A percentile compares a stretch with the other conserved stretches of the same genome.
These are phyloP conservation scores for Pharnaceum exiguum DNA, from an alignment of 148 eudicot species.

Conservation along the genomic window DNA sequence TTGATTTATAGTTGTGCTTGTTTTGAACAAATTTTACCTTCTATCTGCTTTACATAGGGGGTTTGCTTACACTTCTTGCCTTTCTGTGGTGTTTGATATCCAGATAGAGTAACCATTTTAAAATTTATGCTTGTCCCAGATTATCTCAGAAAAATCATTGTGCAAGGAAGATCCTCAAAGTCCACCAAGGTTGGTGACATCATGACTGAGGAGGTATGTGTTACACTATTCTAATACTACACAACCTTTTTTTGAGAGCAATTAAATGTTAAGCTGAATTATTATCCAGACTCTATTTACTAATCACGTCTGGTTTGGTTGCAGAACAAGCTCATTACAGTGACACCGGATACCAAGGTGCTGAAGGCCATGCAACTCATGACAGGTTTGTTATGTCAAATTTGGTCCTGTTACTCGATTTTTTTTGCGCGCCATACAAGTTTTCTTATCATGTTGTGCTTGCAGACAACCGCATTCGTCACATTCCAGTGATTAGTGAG, in stretches of 20 bases:
- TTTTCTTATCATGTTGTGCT: conserved; percentile 3
- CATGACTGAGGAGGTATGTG: conserved; percentile 95
- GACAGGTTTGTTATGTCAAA: conserved; percentile 51
- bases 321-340: conserved; percentile 98
- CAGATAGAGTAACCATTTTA: no score
- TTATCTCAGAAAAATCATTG: conserved; percentile 97
- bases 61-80: no score
- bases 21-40: no score
- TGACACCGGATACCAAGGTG: conserved; percentile 78
- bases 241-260: not conserved
- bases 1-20: no score
- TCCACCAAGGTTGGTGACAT: conserved; percentile 98
- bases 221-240: not conserved
- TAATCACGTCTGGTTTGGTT: conserved; percentile 8
- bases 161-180: conserved; percentile 99
- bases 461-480: conserved; percentile 95
- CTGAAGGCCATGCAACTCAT: conserved; percentile 92
- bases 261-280: not conserved
- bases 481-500: conserved; percentile 79
- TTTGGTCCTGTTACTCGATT: not conserved
- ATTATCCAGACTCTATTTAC: not conserved
- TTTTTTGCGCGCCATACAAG: not conserved
- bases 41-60: no score
- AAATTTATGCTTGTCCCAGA: conserved; percentile 37
- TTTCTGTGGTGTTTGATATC: no score